Evolutionary conservation across 768 basidiomycete genomes (phyloP).

Genomic region (Kwoniella heveanensis): DNA sequence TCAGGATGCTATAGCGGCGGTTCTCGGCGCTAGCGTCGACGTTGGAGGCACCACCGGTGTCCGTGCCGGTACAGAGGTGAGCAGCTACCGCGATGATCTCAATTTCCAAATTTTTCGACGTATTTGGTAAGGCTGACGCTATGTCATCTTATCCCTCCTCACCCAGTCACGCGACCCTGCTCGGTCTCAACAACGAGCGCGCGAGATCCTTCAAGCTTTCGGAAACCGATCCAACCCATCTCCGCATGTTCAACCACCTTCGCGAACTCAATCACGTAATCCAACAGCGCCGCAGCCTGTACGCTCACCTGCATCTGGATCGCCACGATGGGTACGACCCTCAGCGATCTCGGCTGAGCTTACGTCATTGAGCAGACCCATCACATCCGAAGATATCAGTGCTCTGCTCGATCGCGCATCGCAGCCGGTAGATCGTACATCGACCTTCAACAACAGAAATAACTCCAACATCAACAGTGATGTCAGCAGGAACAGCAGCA

Average conservation of each 20-base stretch:
- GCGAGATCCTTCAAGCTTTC: slow-evolving; percentile 9
- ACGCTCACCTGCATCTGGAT: not conserved
- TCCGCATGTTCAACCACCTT: not conserved
- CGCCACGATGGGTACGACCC: not conserved
- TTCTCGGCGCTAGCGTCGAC: not conserved
- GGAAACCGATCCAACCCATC: slow-evolving; percentile 17
- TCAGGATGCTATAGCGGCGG: not conserved
- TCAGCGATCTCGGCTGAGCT: slow-evolving; percentile 4
- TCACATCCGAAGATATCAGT: slow-evolving; percentile 22
- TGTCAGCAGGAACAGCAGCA: too few relatives aligned
- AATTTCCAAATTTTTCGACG: too few relatives aligned
- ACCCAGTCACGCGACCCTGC: slow-evolving; percentile 4
- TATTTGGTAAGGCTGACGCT: not conserved
- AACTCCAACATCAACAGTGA: not conserved
- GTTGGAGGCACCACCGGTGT: not conserved
- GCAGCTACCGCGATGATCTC: too few relatives aligned
- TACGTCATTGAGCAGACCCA: slow-evolving; percentile 3
- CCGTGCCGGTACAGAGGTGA: not conserved
- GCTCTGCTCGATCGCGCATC: slow-evolving; percentile 20
- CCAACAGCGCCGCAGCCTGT: not conserved
- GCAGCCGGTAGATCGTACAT: not conserved
- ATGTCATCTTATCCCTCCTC: too few relatives aligned
- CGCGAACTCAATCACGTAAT: not conserved
- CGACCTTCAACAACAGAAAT: not conserved
- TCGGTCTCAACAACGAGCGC: slow-evolving; percentile 9